Base-by-base conservation (phyloP, 371 early-diverging fungal species). In the Homolaphlyctis polyrhiza region DNA sequence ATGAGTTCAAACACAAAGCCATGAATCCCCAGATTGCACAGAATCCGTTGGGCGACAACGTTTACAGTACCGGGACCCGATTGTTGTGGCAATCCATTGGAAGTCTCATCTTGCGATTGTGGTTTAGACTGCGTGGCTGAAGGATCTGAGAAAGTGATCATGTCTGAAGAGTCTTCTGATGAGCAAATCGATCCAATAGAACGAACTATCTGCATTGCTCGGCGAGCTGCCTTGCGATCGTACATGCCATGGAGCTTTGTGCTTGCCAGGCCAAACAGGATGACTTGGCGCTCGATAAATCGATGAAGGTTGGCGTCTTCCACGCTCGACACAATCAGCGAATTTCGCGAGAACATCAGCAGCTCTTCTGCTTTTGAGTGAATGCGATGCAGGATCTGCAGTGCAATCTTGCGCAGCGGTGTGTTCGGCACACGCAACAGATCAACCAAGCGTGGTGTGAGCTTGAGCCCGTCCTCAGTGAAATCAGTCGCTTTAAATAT, bases 351-450 rank as follows among this genome's bases (percentile, higher is more conserved):
- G 5, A 64, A 28, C 16, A 39, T 57, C 4, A 69, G 28, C 25
- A 71, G n/a, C 48, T 71, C 71, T 47, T 81, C 78, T 51, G 72
- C 64, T 32, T 78, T 76, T 34, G 68, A 71, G 63, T 78, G 76
- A 25, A 81, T 67, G 0, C 80, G 64, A 64, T 84, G 81, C 68
- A 84, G 76, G 1, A 82, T 70, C 30, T 74, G 65, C 16, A 81
- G 62, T 0, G 80, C 74, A 32, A 73, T 70, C 25, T 73, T 68
- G 54, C 77, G 77, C 14, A 84, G 64, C 35, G 71, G 72, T 5
- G 77, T 68, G 61, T 75, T 76, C 28, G 79, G 71, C 49, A 79
- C 81, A 33, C 72, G 70, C 11, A 84, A 63, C 11, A 82, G 73
- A 61, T 82, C 82, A 23, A 82, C 71, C 8, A 47, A 25, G 8